A percentile compares a stretch with the other conserved stretches of the same genome.
phyloP scores from a whole-genome alignment of 139 green algal species.

The Coccomyxa sp. region DNA sequence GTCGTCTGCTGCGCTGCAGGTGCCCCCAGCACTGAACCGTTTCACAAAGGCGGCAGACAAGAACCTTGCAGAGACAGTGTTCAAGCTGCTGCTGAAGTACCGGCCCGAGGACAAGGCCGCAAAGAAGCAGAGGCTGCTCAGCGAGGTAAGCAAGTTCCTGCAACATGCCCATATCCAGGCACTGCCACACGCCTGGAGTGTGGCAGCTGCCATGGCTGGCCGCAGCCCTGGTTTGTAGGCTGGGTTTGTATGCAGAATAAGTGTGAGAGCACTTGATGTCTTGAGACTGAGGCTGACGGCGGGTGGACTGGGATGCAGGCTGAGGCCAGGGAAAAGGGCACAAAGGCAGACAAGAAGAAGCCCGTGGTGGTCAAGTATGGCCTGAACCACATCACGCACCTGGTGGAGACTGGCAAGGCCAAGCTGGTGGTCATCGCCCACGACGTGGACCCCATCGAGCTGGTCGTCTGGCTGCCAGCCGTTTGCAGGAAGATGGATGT shows the following conservation, averaged over 20 bases:
- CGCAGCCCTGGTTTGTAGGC: too few species aligned
- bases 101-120: slow-evolving; percentile 94
- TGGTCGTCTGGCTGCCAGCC: slow-evolving; percentile 98
- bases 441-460: slow-evolving; percentile 98
- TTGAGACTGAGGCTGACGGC: too few species aligned
- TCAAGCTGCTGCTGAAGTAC: slow-evolving; percentile 99
- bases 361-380: slow-evolving; percentile 98
- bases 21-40: slow-evolving; percentile 80
- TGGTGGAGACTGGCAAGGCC: slow-evolving; percentile 94
- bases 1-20: slow-evolving; percentile 23
- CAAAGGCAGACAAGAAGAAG: slow-evolving; percentile 92
- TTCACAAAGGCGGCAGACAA: slow-evolving; percentile 88
- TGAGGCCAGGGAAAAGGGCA: slow-evolving; percentile 47
- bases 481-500: slow-evolving; percentile 99
- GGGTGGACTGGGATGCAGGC: slow-evolving; percentile 8
- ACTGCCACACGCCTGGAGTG: not conserved
- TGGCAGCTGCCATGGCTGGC: too few species aligned
- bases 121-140: slow-evolving; percentile 83
- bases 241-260: too few species aligned
- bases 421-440: slow-evolving; percentile 97
- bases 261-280: too few species aligned
- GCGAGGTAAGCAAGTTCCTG: slow-evolving; percentile 7
- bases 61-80: slow-evolving; percentile 86
- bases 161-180: too few species aligned
- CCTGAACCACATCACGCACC: slow-evolving; percentile 98